Evolutionary conservation across 345 rosid species (phyloP).

Genomic region (Anastatica hierochuntica): DNA sequence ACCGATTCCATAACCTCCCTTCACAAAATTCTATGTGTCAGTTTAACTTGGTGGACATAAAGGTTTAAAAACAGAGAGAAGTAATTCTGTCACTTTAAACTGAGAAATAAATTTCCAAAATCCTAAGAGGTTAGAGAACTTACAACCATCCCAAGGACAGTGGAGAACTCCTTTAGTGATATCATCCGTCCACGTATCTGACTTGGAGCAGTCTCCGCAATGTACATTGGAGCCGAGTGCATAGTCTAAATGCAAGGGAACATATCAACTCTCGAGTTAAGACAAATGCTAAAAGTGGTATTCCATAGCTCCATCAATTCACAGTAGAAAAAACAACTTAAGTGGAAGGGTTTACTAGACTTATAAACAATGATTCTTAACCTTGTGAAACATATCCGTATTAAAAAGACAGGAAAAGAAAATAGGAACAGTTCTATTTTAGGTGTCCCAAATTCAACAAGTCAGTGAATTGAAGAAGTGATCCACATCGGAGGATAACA

Average conservation of each 20-base stretch:
- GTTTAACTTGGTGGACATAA: not conserved
- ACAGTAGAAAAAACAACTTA: not conserved
- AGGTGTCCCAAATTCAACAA: not conserved
- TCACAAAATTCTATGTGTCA: slow-evolving; percentile 22
- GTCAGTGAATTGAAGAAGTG: not conserved
- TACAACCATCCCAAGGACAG: slow-evolving; percentile 98
- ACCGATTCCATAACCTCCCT: slow-evolving; percentile 93
- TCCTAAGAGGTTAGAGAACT: slow-evolving; percentile 33
- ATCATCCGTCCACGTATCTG: slow-evolving; percentile 83
- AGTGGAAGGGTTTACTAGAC: not conserved
- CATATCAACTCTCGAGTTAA: slow-evolving; percentile 5
- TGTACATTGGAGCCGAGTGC: slow-evolving; percentile 99
- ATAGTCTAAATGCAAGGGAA: slow-evolving; percentile 49
- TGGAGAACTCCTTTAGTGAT: slow-evolving; percentile 90
- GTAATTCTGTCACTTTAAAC: not conserved
- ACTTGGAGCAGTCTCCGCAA: slow-evolving; percentile 95
- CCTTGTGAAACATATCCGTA: not conserved
- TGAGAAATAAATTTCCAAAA: not conserved
- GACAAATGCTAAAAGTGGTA: not conserved
- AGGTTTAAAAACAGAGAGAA: not conserved
- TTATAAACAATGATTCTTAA: not conserved
- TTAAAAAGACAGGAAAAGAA: not conserved
- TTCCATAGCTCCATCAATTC: not conserved
- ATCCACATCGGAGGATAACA: slow-evolving; percentile 3
- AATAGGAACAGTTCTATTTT: not conserved